Evolutionary conservation across 2,329 filamentous ascomycete genomes (phyloP), one percentile per base, ranked within the genome.

Genomic region (Sporothrix pallida): DNA sequence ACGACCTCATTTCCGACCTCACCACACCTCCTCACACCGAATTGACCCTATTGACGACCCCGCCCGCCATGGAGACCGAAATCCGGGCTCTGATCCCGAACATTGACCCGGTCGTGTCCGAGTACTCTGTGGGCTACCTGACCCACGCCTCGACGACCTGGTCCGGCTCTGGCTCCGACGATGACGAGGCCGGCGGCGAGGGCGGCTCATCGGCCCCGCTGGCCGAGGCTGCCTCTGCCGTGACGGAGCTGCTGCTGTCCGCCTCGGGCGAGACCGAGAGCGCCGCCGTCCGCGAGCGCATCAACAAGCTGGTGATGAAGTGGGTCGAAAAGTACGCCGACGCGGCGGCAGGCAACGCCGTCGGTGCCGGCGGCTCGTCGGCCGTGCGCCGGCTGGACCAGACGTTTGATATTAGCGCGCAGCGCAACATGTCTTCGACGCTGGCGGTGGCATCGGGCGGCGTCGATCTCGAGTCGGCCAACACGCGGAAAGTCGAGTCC

Each of bases 341-440:
- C 74, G 74, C 71, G 10, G 73, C 73, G 12, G 74, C 52, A 1
- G 73, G 68, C 48, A 46, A 46, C 48, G 74, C 70, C 7, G 52
- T 90, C 73, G 87, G 90, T 68, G 75, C 70, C 73, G 89, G 94
- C 82, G 87, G 87, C 10, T 92, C 93, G 23, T 46, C 74, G 42
- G 89, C 90, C 8, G 93, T 95, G 74, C 94, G 87, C 83, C 92
- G 94, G 79, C 89, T 99, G 23, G 96, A 98, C 79, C 95, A 98
- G 83, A 93, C 95, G 75, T 93, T 98, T 82, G 93, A 98, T 83
- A 95, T 99, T 79, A 93, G 94, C 81, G 91, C 95, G 37, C 94
- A 97, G 84, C 89, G 94, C 77, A 98, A 97, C 83, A 95, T 99
- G 84, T 99, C 96, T 46, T 97, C 96, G 6, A 99, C 96, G 2